Evolutionary conservation across 2,329 filamentous ascomycete genomes (phyloP), one percentile per base, ranked within the genome.

Genomic region (Penicillium palitans): DNA sequence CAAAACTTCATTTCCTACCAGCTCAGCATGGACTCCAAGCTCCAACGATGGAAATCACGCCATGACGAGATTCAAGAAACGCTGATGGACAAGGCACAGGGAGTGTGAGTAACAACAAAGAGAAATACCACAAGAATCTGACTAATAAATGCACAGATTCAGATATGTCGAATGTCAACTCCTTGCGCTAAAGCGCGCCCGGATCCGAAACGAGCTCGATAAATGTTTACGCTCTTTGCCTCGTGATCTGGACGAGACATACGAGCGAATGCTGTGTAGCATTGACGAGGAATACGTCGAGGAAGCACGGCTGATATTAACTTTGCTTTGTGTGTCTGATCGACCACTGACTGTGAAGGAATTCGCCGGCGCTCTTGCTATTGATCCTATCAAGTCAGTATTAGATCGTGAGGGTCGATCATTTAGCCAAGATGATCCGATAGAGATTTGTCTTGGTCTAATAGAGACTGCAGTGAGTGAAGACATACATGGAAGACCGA

Each of bases 151-250:
- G 24, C 45, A 50, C 35, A 72, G 70, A 27, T 72, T 73, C 51
- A 62, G 69, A 39, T 73, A 67, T 55, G 66, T 70, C 21, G 70
- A 68, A 52, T 71, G 68, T 46, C 68, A 72, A 40, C 53, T 69
- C 2, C 51, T 52, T 6, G 44, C 64, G 4, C 35, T 72, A 10
- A 54, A 55, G 15, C 39, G 45, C 7, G 45, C 4, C 1, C 27
- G 47, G 25, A 70, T 66, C 25, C 39, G 48, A 19, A 69, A 60
- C 19, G 53, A 68, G 33, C 59, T 73, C 9, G 55, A 70, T 6
- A 19, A 66, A 46, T 65, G 64, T 44, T 56, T 74, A 5, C 40
- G 44, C 2, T 58, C 64, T 6, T 57, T 73, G 31, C 71, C 70
- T 19, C 55, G 53, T 21, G 60, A 58, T 46, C 52, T 74, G 1